A percentile compares a stretch with the other conserved stretches of the same genome.
Conservation (phyloP, 768 basidiomycete genomes). For the Rhizopogon salebrosus region DNA sequence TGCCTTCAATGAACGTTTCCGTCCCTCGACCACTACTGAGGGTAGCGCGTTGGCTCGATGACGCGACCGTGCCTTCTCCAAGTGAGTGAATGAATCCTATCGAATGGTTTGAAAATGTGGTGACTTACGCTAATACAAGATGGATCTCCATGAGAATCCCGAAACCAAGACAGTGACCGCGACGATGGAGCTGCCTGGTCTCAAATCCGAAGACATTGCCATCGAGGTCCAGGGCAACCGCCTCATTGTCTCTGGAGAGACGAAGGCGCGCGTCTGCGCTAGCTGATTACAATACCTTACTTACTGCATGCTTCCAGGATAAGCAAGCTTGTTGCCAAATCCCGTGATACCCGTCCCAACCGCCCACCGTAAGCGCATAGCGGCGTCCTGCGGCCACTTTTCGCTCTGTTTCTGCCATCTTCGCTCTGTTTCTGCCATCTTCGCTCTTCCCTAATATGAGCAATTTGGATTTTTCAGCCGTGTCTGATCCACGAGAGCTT, state of each 20-base stretch:
- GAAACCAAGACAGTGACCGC: slow-evolving; percentile 47
- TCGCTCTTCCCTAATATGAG: background rate
- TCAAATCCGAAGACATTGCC: slow-evolving; percentile 44
- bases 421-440: too few relatives aligned
- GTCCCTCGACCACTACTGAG: slow-evolving; percentile 8
- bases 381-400: background rate
- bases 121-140: slow-evolving; percentile 24
- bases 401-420: too few relatives aligned
- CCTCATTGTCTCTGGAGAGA: slow-evolving; percentile 49
- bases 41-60: slow-evolving; percentile 3
- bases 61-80: slow-evolving; percentile 16
- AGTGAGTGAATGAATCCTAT: too few relatives aligned
- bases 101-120: too few relatives aligned
- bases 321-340: background rate
- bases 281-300: too few relatives aligned
- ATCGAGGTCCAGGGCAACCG: slow-evolving; percentile 47
- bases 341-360: background rate
- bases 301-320: background rate
- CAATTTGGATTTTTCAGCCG: background rate
- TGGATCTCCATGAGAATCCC: slow-evolving; percentile 50
- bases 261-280: too few relatives aligned
- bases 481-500: background rate
- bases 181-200: slow-evolving; percentile 53
- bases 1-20: slow-evolving; percentile 22
- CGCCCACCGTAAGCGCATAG: background rate